Base-by-base conservation (phyloP, 352 stramenopile species). In the Globisporangium okanoganense region DNA sequence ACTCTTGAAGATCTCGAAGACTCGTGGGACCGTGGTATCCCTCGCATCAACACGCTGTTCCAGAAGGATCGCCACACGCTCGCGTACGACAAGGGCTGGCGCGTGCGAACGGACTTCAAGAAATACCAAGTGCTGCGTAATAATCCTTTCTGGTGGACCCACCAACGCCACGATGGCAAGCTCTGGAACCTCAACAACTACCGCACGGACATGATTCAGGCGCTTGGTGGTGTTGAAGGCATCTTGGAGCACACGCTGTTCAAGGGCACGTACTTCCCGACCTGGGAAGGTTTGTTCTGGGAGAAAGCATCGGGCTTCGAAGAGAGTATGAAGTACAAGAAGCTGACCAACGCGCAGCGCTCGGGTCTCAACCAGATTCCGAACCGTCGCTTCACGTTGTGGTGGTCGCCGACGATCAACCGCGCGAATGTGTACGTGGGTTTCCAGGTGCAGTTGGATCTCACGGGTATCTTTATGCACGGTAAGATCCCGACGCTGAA, bases 401-500 rank as follows among this genome's bases (percentile, higher is more conserved):
- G 98, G 98, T 99, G 98, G 98, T 99, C 96, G 8, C 98, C 98
- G 24, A 99, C 98, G 13, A 99, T 99, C 78, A 99, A 99, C 72
- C 93, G 98, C 54, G 97, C 97, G 0, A 99, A 99, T 76, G 98
- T 99, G 48, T 99, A 99, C 75, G 97, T 99, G 58, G 98, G 98
- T 54, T 99, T 99, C 79, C 97, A 99, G 71, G 98, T 99, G 45
- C 98, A 99, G 74, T 79, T 99, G 41, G 98, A 99, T 85, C 69
- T 99, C 53, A 99, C 98, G 18, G 98, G 98, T 74, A 99, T 99
- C 66, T 99, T 99, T 78, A 99, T 99, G 98, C 98, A 99, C 85
- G 98, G 98, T 55, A 99, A 99, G 73, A 99, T 99, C 73, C 98
- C 98, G 45, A 99, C 97, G n/a, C 86, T 99, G 35, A 99, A 99